Percentiles rank a stretch among this genome's conserved stretches.
phyloP scores from a whole-genome alignment of 2,329 filamentous ascomycete genomes.

The Xylariaceae sp. region DNA sequence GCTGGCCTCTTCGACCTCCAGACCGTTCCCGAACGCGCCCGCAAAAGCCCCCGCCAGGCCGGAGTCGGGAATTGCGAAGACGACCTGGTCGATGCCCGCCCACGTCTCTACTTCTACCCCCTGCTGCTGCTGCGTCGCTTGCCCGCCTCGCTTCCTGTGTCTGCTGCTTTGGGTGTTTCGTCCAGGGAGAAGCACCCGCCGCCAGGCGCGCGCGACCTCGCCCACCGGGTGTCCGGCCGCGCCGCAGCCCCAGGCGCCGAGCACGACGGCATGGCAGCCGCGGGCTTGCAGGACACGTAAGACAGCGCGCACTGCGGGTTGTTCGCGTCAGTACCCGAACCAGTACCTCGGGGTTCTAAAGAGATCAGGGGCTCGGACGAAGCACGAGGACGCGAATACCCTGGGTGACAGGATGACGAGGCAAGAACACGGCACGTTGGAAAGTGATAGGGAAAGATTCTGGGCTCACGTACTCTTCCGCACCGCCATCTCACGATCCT shows the following conservation, averaged over 20 bases:
- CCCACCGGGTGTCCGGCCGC: conserved; percentile 54
- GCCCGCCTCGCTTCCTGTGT: neutral
- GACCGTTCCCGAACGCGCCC: conserved; percentile 34
- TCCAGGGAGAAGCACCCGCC: conserved; percentile 28
- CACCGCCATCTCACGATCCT: conserved; percentile 41
- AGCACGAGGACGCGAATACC: too few species aligned
- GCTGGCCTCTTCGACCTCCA: conserved; percentile 17
- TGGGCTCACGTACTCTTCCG: too few species aligned
- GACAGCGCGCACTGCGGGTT: conserved; percentile 49
- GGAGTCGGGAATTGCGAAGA: conserved; percentile 50
- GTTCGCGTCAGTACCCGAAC: too few species aligned
- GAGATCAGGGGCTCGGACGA: too few species aligned
- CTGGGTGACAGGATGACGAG: too few species aligned
- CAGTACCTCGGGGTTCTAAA: too few species aligned
- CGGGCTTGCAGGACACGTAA: conserved; percentile 42
- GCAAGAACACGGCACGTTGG: too few species aligned
- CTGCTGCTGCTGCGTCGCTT: conserved; percentile 12
- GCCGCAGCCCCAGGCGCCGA: conserved; percentile 60
- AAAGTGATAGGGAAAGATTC: too few species aligned
- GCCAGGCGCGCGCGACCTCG: conserved; percentile 51
- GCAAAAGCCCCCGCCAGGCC: conserved; percentile 46
- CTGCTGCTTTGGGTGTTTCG: neutral
- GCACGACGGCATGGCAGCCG: conserved; percentile 41
- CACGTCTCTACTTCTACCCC: conserved; percentile 23
- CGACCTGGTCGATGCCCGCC: conserved; percentile 40